Conservation (phyloP, 768 basidiomycete species). For the Kwoniella botswanensis region DNA sequence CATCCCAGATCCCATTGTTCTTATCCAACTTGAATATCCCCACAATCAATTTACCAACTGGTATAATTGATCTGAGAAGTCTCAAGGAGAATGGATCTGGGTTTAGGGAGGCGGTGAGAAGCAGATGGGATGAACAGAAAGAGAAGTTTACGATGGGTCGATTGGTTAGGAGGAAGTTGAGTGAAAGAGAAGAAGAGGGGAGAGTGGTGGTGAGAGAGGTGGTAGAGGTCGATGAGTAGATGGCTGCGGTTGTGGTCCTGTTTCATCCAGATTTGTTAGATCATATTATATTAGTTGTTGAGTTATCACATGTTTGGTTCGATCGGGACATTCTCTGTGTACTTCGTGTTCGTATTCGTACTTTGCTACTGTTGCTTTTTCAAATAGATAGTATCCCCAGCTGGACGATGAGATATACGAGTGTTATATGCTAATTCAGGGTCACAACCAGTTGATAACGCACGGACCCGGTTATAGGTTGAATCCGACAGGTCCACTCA, state of each 20-base stretch:
- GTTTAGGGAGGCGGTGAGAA: conserved; percentile 50
- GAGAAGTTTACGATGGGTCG: conserved; percentile 24
- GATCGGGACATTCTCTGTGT: too few species aligned
- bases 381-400: too few species aligned
- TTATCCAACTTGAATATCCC: conserved; percentile 14
- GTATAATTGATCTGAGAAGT: conserved; percentile 6
- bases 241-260: neutral
- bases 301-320: too few species aligned
- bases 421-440: neutral
- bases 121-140: conserved; percentile 46
- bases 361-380: too few species aligned
- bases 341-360: too few species aligned
- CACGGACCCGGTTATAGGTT: conserved; percentile 5
- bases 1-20: conserved; percentile 25
- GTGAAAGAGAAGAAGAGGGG: neutral
- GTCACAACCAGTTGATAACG: neutral
- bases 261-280: neutral
- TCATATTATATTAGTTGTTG: neutral
- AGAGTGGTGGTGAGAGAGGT: neutral
- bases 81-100: conserved; percentile 20
- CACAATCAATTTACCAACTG: conserved; percentile 11
- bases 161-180: neutral
- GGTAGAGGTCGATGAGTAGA: neutral
- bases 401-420: too few species aligned
- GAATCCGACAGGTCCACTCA: conserved; percentile 6